Evolutionary conservation across 352 stramenopile genomes (phyloP).

Genomic region (Phytophthora brassicae): DNA sequence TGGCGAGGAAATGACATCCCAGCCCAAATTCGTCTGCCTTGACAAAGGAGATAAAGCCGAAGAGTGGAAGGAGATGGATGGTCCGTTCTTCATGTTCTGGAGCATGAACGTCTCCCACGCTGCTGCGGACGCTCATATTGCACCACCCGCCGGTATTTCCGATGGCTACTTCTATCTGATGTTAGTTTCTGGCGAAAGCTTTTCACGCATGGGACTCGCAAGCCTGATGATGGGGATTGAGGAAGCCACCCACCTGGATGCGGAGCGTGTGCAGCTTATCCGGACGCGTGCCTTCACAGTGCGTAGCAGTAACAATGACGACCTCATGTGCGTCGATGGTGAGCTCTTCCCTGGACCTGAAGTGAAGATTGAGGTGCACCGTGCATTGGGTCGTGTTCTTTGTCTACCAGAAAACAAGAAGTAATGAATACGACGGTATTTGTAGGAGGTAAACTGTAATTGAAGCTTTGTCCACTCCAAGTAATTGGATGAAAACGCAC

Average conservation of each 20-base stretch:
- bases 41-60: slow-evolving; percentile 15
- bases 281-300: slow-evolving; percentile 65
- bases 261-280: slow-evolving; percentile 49
- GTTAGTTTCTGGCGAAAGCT: slow-evolving; percentile 42
- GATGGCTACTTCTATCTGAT: slow-evolving; percentile 71
- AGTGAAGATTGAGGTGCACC: slow-evolving; percentile 52
- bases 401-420: slow-evolving; percentile 26
- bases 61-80: slow-evolving; percentile 45
- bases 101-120: slow-evolving; percentile 58
- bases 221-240: slow-evolving; percentile 61
- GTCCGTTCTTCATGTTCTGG: slow-evolving; percentile 65
- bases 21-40: slow-evolving; percentile 29
- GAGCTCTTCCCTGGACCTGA: slow-evolving; percentile 52
- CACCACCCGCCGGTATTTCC: slow-evolving; percentile 43
- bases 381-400: slow-evolving; percentile 48
- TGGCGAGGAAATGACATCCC: slow-evolving; percentile 7
- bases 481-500: no score
- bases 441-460: background rate
- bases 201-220: slow-evolving; percentile 39
- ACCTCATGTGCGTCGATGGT: slow-evolving; percentile 65
- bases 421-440: slow-evolving; percentile 9
- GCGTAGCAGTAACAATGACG: slow-evolving; percentile 25
- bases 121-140: slow-evolving; percentile 45
- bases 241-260: slow-evolving; percentile 45
- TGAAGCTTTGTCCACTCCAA: background rate